Evolutionary conservation across 768 basidiomycete genomes (phyloP).

Genomic region (Clitopilus passeckerianus): DNA sequence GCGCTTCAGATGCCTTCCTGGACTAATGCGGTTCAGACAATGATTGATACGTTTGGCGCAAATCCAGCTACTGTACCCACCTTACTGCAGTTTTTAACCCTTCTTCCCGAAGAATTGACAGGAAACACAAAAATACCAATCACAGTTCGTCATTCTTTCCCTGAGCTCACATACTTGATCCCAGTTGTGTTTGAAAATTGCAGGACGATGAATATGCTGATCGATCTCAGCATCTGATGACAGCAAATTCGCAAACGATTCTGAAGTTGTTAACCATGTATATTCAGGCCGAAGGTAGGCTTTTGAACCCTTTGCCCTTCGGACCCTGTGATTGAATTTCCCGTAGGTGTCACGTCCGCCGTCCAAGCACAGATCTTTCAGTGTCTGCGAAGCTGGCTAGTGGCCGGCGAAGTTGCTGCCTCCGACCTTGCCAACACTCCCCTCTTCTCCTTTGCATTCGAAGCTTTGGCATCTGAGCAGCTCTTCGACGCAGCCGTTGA

Average conservation of each 20-base stretch:
- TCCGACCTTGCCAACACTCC: constrained; percentile 65
- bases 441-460: constrained; percentile 78
- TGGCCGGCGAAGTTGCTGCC: constrained; percentile 77
- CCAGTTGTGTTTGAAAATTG: constrained; percentile 3
- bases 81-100: constrained; percentile 83
- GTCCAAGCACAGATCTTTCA: constrained; percentile 82
- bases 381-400: constrained; percentile 84
- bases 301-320: constrained; percentile 1
- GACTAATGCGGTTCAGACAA: constrained; percentile 70
- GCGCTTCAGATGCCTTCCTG: constrained; percentile 87
- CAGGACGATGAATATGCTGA: constrained; percentile 77
- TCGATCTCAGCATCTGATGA: constrained; percentile 55
- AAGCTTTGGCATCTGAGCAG: constrained; percentile 75
- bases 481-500: constrained; percentile 95
- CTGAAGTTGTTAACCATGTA: constrained; percentile 83
- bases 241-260: constrained; percentile 65
- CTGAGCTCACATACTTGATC: background rate
- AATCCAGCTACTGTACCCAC: constrained; percentile 81
- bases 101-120: constrained; percentile 86
- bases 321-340: background rate
- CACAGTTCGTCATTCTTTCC: constrained; percentile 52
- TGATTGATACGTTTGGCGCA: constrained; percentile 83
- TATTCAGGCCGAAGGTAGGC: constrained; percentile 77
- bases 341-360: constrained; percentile 71
- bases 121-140: constrained; percentile 85